Evolutionary conservation across 257 asterid genomes (phyloP).

Genomic region (Verbascum thapsus): DNA sequence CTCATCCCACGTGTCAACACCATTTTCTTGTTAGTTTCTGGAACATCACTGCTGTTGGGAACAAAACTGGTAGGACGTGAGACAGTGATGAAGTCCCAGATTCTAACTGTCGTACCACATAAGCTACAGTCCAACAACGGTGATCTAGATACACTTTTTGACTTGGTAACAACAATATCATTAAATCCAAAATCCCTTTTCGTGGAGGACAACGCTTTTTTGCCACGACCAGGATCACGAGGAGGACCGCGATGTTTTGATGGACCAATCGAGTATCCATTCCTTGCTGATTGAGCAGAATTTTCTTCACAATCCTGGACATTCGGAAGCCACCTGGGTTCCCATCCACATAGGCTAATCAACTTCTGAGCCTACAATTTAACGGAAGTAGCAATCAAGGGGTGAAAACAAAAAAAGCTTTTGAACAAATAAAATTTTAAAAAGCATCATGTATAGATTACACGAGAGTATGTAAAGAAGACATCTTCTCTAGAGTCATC

Average conservation of each 20-base stretch:
- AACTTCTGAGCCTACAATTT: slow-evolving; percentile 83
- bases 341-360: slow-evolving; percentile 99
- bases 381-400: slow-evolving; percentile 16
- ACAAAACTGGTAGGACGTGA: slow-evolving; percentile 75
- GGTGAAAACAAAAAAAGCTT: slow-evolving; percentile 15
- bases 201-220: slow-evolving; percentile 72
- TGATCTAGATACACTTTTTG: slow-evolving; percentile 75
- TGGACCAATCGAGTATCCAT: slow-evolving; percentile 84
- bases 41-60: slow-evolving; percentile 74
- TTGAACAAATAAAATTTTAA: slow-evolving; percentile 12
- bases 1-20: slow-evolving; percentile 84
- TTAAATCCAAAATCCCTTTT: slow-evolving; percentile 49
- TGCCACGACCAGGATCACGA: slow-evolving; percentile 75
- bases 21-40: slow-evolving; percentile 89
- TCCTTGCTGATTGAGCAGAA: slow-evolving; percentile 97
- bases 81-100: slow-evolving; percentile 88
- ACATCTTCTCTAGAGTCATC: slow-evolving; percentile 71
- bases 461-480: slow-evolving; percentile 75
- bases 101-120: slow-evolving; percentile 96
- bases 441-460: slow-evolving; percentile 42
- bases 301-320: slow-evolving; percentile 97
- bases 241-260: slow-evolving; percentile 64
- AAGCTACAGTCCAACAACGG: slow-evolving; percentile 94
- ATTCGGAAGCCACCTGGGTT: slow-evolving; percentile 99
- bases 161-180: slow-evolving; percentile 55